Evolutionary conservation across 768 basidiomycete genomes (phyloP), one percentile per base, ranked within the genome.

Genomic region (Rhizopogon vinicolor): DNA sequence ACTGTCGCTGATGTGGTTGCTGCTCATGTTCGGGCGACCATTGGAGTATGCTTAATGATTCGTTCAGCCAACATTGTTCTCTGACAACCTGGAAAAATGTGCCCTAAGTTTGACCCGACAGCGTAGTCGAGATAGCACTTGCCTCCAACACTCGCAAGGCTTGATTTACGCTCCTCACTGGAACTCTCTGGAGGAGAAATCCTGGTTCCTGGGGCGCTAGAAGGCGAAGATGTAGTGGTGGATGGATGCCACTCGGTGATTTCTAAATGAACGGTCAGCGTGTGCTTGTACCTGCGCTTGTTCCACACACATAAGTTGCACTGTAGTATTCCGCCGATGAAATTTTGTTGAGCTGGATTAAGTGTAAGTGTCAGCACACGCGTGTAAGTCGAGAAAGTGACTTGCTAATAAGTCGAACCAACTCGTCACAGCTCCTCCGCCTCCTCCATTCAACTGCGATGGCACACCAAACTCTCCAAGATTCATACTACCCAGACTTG

Each of bases 61-160:
- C 87, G 63, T 92, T 93, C 16, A 92, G 63, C 91, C 91, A 93
- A 62, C 86, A 88, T 69, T 92, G 91, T 57, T 92, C 90, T 56
- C 80, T 78, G 5, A 92, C 87, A 62, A 93, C 79, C 86, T 89
- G 41, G 13, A 22, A 35, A 14, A 22, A 22, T 19, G 18, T 19
- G 18, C 4, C 57, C 55, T 60, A 39, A 28, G 28, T 41, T 41
- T 5, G 41, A 40, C 16, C 13, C 39, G 29, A 44, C 51, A 13
- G 50, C 52, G 22, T n/a, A 9, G 12, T 42, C 22, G 40, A 4
- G 33, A 44, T 43, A 18, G 25, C 31, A 57, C 68, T 44, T 62
- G 86, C 89, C 74, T 92, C 89, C 18, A 92, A 66, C 44, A 92
- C 79, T 2, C 79, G 83, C 82, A 85, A 89, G 1, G 89, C 82